These are phyloP conservation scores for Melastoma malabathricum DNA, from an alignment of 345 rosid species.

Conservation along the genomic window DNA sequence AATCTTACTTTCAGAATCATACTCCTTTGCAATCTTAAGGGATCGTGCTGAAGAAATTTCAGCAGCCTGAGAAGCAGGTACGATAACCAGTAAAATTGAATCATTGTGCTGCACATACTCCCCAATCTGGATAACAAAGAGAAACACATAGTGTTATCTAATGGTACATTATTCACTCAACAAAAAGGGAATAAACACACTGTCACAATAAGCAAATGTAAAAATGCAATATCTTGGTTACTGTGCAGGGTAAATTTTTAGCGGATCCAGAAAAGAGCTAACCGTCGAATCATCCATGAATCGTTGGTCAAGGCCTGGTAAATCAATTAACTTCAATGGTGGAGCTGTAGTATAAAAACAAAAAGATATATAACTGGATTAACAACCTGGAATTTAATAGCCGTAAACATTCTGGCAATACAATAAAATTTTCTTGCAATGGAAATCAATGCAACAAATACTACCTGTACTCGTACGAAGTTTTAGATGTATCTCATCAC, in stretches of 20 bases:
- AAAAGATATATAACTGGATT: background rate
- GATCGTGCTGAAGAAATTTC: constrained; percentile 88
- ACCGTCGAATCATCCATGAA: constrained; percentile 87
- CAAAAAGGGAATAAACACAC: too few species aligned
- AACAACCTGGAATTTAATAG: too few species aligned
- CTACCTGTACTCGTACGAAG: constrained; percentile 91
- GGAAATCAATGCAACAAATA: constrained; percentile 5
- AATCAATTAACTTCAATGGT: constrained; percentile 73
- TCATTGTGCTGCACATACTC: constrained; percentile 79
- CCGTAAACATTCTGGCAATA: background rate
- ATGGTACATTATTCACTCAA: too few species aligned
- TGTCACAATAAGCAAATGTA: too few species aligned
- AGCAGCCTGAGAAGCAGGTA: constrained; percentile 84
- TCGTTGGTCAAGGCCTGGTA: constrained; percentile 93
- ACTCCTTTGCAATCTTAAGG: constrained; percentile 78
- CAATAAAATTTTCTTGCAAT: background rate
- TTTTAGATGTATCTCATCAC: constrained; percentile 79
- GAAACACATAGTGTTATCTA: background rate
- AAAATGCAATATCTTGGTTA: background rate
- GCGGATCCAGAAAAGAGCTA: constrained; percentile 9
- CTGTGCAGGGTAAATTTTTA: background rate
- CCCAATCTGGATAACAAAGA: constrained; percentile 33
- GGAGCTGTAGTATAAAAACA: constrained; percentile 52
- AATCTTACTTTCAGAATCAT: constrained; percentile 67
- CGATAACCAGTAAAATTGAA: constrained; percentile 71